A percentile compares a stretch with the other conserved stretches of the same genome.
phyloP scores from a whole-genome alignment of 1,284 basidiomycete genomes.

The Cutaneotrichosporon cutaneum region DNA sequence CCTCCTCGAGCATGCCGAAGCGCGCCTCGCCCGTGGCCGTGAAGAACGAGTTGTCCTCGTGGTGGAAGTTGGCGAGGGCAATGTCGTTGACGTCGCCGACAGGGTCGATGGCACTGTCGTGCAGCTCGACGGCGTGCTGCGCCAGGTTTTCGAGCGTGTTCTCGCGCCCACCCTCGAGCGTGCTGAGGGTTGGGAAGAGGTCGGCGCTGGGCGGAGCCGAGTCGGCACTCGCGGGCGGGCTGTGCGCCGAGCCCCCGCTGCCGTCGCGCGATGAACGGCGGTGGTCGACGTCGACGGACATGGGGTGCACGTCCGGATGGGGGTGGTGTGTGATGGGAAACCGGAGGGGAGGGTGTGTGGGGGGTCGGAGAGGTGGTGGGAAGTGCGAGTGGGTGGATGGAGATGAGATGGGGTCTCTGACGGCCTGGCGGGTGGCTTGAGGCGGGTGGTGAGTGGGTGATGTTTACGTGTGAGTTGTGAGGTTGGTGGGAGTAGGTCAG shows the following conservation, averaged over 20 bases:
- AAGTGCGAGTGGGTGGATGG: neutral
- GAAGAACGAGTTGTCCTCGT: conserved; percentile 10
- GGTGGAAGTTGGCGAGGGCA: conserved; percentile 3
- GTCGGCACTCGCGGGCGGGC: neutral
- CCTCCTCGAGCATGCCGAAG: conserved; percentile 7
- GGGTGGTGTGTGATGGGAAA: neutral
- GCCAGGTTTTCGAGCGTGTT: conserved; percentile 13
- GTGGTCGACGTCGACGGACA: neutral
- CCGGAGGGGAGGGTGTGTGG: neutral
- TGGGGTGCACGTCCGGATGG: neutral
- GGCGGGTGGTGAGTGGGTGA: neutral
- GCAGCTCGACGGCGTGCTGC: conserved; percentile 6
- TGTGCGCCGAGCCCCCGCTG: neutral
- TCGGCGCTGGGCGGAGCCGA: neutral
- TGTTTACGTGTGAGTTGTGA: conserved; percentile 2
- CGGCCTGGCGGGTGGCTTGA: neutral
- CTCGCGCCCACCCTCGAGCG: conserved; percentile 5
- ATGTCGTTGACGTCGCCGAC: neutral
- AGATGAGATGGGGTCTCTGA: neutral
- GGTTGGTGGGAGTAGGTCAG: neutral
- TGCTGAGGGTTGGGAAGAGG: conserved; percentile 6
- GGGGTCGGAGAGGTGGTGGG: no score
- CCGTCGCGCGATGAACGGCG: conserved; percentile 2
- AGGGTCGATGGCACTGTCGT: conserved; percentile 1
- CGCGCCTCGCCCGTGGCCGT: conserved; percentile 9